Percentiles rank a stretch among this genome's conserved stretches.
phyloP scores from a whole-genome alignment of 2,329 filamentous ascomycete genomes.

The Fusarium decemcellulare region DNA sequence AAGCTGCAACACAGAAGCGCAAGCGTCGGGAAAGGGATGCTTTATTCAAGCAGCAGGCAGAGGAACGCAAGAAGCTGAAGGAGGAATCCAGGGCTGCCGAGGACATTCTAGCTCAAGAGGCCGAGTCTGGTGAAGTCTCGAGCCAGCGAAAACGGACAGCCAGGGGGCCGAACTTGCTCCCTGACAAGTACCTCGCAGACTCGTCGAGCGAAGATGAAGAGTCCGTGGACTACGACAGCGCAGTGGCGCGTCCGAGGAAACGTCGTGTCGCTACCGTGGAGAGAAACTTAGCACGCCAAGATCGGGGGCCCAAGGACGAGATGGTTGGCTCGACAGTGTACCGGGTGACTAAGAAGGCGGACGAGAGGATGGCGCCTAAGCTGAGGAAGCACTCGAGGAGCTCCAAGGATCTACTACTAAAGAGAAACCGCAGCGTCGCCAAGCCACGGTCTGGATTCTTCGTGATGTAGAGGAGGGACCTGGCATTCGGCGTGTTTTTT shows the following conservation, averaged over 20 bases:
- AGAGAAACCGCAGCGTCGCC: constrained; percentile 58
- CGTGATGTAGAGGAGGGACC: constrained; percentile 30
- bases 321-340: constrained; percentile 68
- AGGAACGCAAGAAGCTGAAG: constrained; percentile 59
- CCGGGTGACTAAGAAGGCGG: constrained; percentile 61
- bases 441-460: constrained; percentile 61
- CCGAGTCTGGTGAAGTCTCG: constrained; percentile 17
- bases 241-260: constrained; percentile 54
- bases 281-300: constrained; percentile 54
- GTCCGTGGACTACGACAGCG: constrained; percentile 45
- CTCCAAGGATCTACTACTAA: constrained; percentile 61
- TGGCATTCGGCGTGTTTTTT: constrained; percentile 9
- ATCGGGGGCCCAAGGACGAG: constrained; percentile 61
- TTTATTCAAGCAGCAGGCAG: constrained; percentile 69
- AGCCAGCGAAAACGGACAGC: constrained; percentile 46
- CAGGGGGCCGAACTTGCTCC: constrained; percentile 63
- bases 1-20: constrained; percentile 65
- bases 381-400: constrained; percentile 57
- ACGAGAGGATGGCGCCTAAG: constrained; percentile 65
- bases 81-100: constrained; percentile 44
- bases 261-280: constrained; percentile 61
- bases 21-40: constrained; percentile 70
- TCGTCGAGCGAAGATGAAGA: constrained; percentile 62
- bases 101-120: constrained; percentile 22
- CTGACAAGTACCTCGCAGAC: constrained; percentile 67